These are phyloP conservation scores for Starmerella geochares DNA, from an alignment of 805 yeast genomes.

Conservation along the genomic window DNA sequence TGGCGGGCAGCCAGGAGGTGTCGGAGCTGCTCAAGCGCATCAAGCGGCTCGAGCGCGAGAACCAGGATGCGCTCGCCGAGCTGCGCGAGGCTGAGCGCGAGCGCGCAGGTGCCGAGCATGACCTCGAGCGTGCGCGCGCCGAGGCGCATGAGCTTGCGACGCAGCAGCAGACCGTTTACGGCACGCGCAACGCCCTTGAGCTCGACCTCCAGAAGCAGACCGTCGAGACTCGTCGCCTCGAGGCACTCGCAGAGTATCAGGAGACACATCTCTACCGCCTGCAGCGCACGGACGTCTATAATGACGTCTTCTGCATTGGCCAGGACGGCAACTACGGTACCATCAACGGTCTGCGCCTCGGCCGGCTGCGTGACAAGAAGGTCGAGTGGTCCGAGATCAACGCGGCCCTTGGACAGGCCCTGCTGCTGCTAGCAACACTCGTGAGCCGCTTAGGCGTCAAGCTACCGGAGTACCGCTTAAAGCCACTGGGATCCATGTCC, in stretches of 20 bases:
- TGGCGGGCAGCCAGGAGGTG: constrained; percentile 39
- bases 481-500: constrained; percentile 80
- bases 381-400: constrained; percentile 88
- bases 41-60: constrained; percentile 37
- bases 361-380: constrained; percentile 46
- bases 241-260: constrained; percentile 52
- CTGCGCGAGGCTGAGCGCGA: constrained; percentile 31
- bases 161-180: constrained; percentile 40
- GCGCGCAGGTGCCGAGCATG: constrained; percentile 32
- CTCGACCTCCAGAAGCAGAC: constrained; percentile 42
- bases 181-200: constrained; percentile 46
- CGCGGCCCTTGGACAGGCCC: constrained; percentile 81
- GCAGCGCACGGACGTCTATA: constrained; percentile 69
- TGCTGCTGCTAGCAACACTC: constrained; percentile 58
- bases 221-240: constrained; percentile 51
- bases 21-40: constrained; percentile 40
- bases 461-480: constrained; percentile 50
- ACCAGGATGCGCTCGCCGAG: constrained; percentile 31
- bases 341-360: constrained; percentile 77
- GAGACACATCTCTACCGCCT: constrained; percentile 58
- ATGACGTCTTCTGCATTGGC: constrained; percentile 72
- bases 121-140: constrained; percentile 38
- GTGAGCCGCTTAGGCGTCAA: constrained; percentile 46
- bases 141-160: constrained; percentile 26
- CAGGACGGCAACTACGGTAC: constrained; percentile 78